These are phyloP conservation scores for Trifolium dubium DNA, from an alignment of 306 rosid species.

Conservation along the genomic window DNA sequence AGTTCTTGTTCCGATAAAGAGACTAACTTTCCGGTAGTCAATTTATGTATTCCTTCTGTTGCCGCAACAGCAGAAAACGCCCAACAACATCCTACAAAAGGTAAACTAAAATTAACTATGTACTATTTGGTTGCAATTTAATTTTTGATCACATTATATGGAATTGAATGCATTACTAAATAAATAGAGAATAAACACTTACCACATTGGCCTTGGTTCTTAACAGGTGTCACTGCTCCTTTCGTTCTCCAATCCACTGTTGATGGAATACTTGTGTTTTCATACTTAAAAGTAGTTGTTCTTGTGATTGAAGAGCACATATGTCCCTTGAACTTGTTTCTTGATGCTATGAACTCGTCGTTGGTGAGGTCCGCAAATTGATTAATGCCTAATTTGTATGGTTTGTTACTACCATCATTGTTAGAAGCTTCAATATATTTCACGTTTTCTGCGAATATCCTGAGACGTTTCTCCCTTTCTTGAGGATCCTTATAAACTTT, in stretches of 20 bases:
- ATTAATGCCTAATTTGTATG: constrained; percentile 47
- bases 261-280: constrained; percentile 37
- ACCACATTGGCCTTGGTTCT: constrained; percentile 57
- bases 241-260: constrained; percentile 49
- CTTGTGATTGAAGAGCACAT: constrained; percentile 40
- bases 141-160: neutral
- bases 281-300: constrained; percentile 44
- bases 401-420: constrained; percentile 31
- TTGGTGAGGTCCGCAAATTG: constrained; percentile 53
- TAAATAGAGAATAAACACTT: neutral
- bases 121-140: neutral
- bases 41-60: constrained; percentile 46
- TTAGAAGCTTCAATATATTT: constrained; percentile 45
- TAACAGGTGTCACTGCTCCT: constrained; percentile 53
- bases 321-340: constrained; percentile 54
- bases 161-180: neutral
- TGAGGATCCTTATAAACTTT: constrained; percentile 15
- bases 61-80: constrained; percentile 58
- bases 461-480: constrained; percentile 40
- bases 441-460: constrained; percentile 43
- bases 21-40: constrained; percentile 37
- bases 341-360: constrained; percentile 49
- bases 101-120: neutral
- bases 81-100: constrained; percentile 48
- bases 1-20: constrained; percentile 55